Conservation (phyloP, 352 stramenopile genomes). For the Blastocystis sp. region DNA sequence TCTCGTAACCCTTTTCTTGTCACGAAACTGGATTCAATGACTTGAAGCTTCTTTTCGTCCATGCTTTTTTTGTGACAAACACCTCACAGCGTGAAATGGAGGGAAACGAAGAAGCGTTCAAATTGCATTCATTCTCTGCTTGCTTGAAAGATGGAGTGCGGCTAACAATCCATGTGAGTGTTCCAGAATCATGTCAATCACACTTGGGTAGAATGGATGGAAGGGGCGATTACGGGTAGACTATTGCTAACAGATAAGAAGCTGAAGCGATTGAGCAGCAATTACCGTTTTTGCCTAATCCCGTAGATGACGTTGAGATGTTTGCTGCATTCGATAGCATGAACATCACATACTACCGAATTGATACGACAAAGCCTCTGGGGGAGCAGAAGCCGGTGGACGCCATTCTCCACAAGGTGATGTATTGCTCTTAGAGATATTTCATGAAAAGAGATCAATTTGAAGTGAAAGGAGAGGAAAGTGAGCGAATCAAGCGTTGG, state of each 20-base stretch:
- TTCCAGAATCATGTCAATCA: background rate
- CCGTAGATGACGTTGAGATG: slow-evolving; percentile 17
- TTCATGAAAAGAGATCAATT: slow-evolving; percentile 2
- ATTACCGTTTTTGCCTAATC: background rate
- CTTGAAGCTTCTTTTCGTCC: too few species aligned
- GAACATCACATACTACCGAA: background rate
- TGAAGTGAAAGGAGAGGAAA: background rate
- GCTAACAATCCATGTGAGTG: too few species aligned
- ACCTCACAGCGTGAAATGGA: background rate
- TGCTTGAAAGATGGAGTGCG: too few species aligned
- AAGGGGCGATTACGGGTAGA: background rate
- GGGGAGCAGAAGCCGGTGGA: slow-evolving; percentile 19
- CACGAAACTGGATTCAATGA: too few species aligned
- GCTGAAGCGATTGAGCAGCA: slow-evolving; percentile 5
- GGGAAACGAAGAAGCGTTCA: slow-evolving; percentile 11
- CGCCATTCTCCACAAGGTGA: slow-evolving; percentile 41
- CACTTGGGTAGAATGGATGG: background rate
- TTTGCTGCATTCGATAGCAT: background rate
- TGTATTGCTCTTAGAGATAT: background rate
- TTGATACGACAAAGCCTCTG: background rate
- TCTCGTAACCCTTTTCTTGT: background rate
- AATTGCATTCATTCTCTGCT: too few species aligned
- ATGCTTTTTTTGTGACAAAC: too few species aligned
- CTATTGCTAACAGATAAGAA: slow-evolving; percentile 36
- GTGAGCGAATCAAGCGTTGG: slow-evolving; percentile 19